A percentile compares a stretch with the other conserved stretches of the same genome.
These are phyloP conservation scores for Trapa bicornis DNA, from an alignment of 345 rosid genomes.

Conservation along the genomic window DNA sequence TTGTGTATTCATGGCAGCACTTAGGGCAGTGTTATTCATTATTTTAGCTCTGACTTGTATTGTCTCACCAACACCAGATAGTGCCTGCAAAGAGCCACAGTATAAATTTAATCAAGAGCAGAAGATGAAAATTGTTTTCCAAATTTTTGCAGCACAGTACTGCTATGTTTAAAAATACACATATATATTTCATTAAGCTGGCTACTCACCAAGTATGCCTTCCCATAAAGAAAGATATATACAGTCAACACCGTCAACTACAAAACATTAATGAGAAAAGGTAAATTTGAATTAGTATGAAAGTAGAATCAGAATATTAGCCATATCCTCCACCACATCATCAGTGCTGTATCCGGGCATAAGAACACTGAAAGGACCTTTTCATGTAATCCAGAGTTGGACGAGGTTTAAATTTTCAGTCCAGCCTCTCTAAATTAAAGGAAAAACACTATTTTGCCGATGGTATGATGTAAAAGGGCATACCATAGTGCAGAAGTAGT, in stretches of 20 bases:
- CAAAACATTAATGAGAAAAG: conserved; percentile 16
- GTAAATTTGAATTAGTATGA: not conserved
- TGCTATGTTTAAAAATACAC: not conserved
- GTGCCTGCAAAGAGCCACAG: conserved; percentile 39
- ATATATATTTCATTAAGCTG: not conserved
- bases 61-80: conserved; percentile 85
- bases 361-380: too few species aligned
- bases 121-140: not conserved
- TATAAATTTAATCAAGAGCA: not conserved
- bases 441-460: not conserved
- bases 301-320: too few species aligned
- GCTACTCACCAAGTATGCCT: conserved; percentile 70
- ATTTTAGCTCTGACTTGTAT: conserved; percentile 46
- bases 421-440: not conserved
- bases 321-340: too few species aligned
- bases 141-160: not conserved
- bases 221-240: conserved; percentile 80
- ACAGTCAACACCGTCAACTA: conserved; percentile 92
- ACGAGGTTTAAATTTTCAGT: not conserved
- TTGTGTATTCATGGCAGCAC: conserved; percentile 80
- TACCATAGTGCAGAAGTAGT: conserved; percentile 92
- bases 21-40: conserved; percentile 51
- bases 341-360: too few species aligned
- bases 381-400: not conserved
- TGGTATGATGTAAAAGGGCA: not conserved